Evolutionary conservation across 768 basidiomycete species (phyloP).

Genomic region (Sarcomyxa edulis): DNA sequence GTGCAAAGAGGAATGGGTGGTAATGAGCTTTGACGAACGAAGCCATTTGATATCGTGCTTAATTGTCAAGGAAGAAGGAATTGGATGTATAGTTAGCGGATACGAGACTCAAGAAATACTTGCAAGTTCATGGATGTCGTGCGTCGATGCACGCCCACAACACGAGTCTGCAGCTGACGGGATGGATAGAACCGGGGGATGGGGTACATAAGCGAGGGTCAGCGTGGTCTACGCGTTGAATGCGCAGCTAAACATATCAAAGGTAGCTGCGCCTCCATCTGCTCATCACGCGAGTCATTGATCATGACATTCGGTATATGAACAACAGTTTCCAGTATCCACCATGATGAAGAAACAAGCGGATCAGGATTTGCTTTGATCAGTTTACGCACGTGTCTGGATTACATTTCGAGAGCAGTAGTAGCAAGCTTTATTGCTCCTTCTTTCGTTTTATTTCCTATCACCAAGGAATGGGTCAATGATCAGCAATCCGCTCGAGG

Average conservation of each 20-base stretch:
- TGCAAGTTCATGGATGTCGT: background rate
- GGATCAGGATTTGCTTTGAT: no score
- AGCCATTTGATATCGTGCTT: conserved; percentile 3
- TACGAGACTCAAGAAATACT: no score
- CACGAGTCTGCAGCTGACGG: background rate
- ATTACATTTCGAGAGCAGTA: conserved; percentile 48
- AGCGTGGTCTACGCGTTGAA: no score
- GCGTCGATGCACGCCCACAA: background rate
- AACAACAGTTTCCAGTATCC: no score
- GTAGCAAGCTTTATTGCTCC: conserved; percentile 80
- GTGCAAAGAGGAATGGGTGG: conserved; percentile 55
- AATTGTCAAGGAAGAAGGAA: background rate
- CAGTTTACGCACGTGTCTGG: no score
- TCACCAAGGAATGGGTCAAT: conserved; percentile 2
- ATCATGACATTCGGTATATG: no score
- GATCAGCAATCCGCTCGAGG: conserved; percentile 1
- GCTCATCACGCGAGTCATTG: no score
- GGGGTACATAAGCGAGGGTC: no score
- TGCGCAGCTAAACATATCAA: no score
- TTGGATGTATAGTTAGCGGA: background rate
- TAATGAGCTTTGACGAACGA: conserved; percentile 46
- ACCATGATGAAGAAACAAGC: no score
- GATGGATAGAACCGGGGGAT: no score
- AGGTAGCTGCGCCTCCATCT: no score
- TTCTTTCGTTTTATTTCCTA: conserved; percentile 86